Evolutionary conservation across 1,284 basidiomycete genomes (phyloP), one percentile per base, ranked within the genome.

Genomic region (Inonotus obliquus): DNA sequence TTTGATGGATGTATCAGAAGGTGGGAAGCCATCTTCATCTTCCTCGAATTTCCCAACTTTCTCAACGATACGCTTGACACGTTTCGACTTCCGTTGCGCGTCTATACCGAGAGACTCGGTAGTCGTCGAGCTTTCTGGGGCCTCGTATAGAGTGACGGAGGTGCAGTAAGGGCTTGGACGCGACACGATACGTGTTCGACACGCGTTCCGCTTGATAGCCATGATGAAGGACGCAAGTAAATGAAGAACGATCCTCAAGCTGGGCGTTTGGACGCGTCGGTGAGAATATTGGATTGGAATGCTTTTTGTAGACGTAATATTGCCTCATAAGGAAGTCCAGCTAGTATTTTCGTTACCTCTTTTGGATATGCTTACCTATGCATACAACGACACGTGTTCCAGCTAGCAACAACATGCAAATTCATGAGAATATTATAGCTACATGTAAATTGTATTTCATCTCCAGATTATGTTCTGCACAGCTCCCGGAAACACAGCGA

Each of bases 131-230:
- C 17, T 35, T 17, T 57, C 51, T 38, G 54, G 14, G 1, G 25
- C 27, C 39, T 64, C 60, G 23, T 59, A 64, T 27, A 64, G 59
- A 7, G 60, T 58, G n/a, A 64, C 63, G 13, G 55, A 38, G 11
- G 60, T 23, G 37, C 59, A 54, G 38, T 47, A 57, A 39, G 48
- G 25, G 48, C 63, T 64, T 9, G 59, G 59, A 27, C 58, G 57
- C 44, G 62, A 37, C 7, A 51, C 38, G 27, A 63, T 56, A 32
- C 55, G 51, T 35, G 57, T 48, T 35, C 27, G 10, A 17, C 56
- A 62, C 38, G 57, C 57, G 23, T 17, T 35, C 4, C 60, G 60
- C 38, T 61, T 61, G 35, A 52, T 19, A 9, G 54, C 10, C 60
- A 61, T 61, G 32, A 14, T 2, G 23, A 49, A 38, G 6, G 13